These are phyloP conservation scores for Venturia nashicola DNA, from an alignment of 2,329 filamentous ascomycete species.

Conservation along the genomic window DNA sequence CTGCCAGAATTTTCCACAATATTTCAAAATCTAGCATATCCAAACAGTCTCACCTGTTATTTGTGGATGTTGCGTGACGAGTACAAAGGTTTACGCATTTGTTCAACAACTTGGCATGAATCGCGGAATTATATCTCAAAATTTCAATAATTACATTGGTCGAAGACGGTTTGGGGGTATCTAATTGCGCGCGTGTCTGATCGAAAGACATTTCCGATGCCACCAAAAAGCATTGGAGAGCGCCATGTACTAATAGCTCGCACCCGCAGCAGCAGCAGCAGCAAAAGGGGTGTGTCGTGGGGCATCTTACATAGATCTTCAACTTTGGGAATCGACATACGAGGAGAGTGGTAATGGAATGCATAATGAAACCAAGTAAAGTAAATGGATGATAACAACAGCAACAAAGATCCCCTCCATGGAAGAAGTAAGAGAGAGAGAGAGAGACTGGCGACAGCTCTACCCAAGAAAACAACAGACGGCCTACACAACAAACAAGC, in stretches of 20 bases:
- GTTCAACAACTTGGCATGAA: too few relatives aligned
- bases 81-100: too few relatives aligned
- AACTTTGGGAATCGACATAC: background rate
- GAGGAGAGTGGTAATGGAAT: background rate
- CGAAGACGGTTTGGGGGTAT: background rate
- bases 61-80: too few relatives aligned
- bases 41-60: too few relatives aligned
- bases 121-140: background rate
- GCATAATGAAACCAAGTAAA: constrained; percentile 1
- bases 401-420: background rate
- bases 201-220: background rate
- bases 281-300: background rate
- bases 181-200: background rate
- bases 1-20: too few relatives aligned
- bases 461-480: constrained; percentile 8
- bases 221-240: background rate
- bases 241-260: background rate
- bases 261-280: background rate
- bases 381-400: background rate
- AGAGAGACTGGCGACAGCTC: constrained; percentile 6
- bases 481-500: constrained; percentile 3
- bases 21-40: too few relatives aligned
- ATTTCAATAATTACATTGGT: background rate
- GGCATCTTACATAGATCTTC: background rate
- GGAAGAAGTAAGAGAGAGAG: constrained; percentile 8